These are phyloP conservation scores for Aspergillus jensenii DNA, from an alignment of 2,329 filamentous ascomycete species.

Conservation along the genomic window DNA sequence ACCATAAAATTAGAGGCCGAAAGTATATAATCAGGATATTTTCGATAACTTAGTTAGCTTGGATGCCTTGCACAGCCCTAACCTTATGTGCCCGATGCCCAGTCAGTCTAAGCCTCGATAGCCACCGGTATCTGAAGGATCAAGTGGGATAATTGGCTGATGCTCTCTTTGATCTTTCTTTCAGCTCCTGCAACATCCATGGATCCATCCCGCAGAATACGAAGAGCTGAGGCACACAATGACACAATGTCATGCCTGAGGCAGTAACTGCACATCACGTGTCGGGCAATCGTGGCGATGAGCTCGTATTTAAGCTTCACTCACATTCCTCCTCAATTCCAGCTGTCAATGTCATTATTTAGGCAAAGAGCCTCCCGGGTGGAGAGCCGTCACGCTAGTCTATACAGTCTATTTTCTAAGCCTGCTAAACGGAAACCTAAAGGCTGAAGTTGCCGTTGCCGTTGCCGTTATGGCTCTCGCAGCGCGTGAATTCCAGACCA, in stretches of 20 bases:
- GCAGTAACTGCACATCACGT: not conserved
- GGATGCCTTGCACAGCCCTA: not conserved
- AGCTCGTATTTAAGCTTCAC: not conserved
- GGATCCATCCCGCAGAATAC: not conserved
- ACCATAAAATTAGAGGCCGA: no score
- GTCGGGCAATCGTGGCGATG: not conserved
- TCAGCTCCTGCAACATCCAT: no score
- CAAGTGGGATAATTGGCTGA: not conserved
- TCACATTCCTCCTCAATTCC: not conserved
- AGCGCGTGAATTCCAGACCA: conserved; percentile 9
- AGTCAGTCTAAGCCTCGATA: not conserved
- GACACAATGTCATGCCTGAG: not conserved
- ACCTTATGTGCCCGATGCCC: not conserved
- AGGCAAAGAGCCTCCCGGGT: not conserved
- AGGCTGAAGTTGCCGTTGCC: not conserved
- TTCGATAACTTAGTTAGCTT: no score
- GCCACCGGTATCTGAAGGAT: no score
- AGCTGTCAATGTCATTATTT: not conserved
- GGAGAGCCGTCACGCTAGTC: not conserved
- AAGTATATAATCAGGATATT: no score
- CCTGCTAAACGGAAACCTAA: no score
- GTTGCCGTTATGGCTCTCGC: not conserved
- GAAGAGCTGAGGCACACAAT: not conserved
- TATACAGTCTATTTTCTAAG: not conserved
- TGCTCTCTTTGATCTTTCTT: not conserved